Base-by-base conservation (phyloP, 1,284 basidiomycete species). In the Anthracocystis panici-leucophaei region DNA sequence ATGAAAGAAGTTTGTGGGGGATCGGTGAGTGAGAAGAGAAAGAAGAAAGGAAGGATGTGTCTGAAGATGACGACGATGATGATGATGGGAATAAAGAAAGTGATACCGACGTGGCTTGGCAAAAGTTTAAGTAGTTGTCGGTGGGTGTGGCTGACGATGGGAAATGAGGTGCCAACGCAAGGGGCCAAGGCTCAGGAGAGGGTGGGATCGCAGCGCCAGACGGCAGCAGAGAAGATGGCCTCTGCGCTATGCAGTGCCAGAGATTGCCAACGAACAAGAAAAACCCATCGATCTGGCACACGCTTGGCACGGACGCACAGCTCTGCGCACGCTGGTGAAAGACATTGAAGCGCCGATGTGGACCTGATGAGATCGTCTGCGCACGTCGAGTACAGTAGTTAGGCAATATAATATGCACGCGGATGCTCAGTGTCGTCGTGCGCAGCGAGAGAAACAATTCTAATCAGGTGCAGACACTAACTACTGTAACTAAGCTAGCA, bases 41-140 rank as follows among this genome's bases (percentile, higher is more conserved):
- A 27, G 33, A 23, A 25, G 42, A 21, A 35, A 42, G 41, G 48
- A 21, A 38, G 20, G 10, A 33, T 27, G 29, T 54, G 12, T 52
- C 14, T 33, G 38, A 41, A 16, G 16, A 44, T 27, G 46, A 40
- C 29, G 38, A 53, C 29, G 62, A 61, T 52, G 69, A 60, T 40
- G 45, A n/a, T 21, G 58, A 55, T 23, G 59, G 58, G 60, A 63
- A 66, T 51, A 52, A 33, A 66, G 55, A 52, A 33, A 38, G 31
- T 16, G 33, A 10, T 21, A 9, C 10, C 20, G 27, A 31, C 48
- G 44, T 25, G 55, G 62, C 68, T 65, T 58, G 57, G 55, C 61
- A 53, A 63, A 63, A 57, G 61, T 64, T 70, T 70, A 70, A 60
- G 61, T 70, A 70, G 57, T 42, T 38, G 33, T 16, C 45, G 27